Percentiles rank a stretch among this genome's conserved stretches.
These are phyloP conservation scores for Fonsecaea pugnacius DNA, from an alignment of 2,329 filamentous ascomycete species.

Conservation along the genomic window DNA sequence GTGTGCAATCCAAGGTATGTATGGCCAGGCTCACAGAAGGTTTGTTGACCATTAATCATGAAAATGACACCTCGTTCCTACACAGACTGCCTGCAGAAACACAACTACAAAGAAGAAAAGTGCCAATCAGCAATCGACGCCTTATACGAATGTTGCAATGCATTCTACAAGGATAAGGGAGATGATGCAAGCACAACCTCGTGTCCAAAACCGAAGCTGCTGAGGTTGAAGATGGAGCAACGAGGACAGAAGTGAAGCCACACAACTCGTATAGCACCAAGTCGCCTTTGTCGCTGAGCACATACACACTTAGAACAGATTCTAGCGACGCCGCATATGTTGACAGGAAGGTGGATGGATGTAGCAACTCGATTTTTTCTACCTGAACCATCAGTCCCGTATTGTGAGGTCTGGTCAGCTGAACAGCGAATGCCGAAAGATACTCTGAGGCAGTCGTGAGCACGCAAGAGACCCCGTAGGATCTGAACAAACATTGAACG, in stretches of 20 bases:
- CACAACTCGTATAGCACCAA: neutral
- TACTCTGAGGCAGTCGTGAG: constrained; percentile 96
- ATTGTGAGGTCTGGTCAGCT: constrained; percentile 66
- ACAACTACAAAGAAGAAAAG: constrained; percentile 81
- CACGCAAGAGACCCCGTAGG: constrained; percentile 82
- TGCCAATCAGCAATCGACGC: constrained; percentile 79
- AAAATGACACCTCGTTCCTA: neutral
- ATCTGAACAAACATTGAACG: constrained; percentile 89
- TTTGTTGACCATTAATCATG: neutral
- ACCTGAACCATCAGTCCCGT: constrained; percentile 59
- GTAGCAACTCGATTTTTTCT: constrained; percentile 41
- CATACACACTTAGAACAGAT: neutral
- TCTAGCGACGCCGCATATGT: neutral
- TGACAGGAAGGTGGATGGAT: constrained; percentile 27
- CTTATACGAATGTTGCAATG: constrained; percentile 89
- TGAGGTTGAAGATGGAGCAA: constrained; percentile 86
- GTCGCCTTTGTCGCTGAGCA: neutral
- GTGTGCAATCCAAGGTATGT: constrained; percentile 86
- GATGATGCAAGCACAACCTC: constrained; percentile 76
- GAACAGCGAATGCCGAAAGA: constrained; percentile 68
- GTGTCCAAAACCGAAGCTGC: constrained; percentile 80
- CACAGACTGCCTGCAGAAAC: constrained; percentile 79
- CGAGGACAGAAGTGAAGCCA: constrained; percentile 48
- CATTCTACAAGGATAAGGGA: constrained; percentile 80
- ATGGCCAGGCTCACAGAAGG: neutral